Evolutionary conservation across 2,329 filamentous ascomycete species (phyloP).

Genomic region (Fusarium palustre): DNA sequence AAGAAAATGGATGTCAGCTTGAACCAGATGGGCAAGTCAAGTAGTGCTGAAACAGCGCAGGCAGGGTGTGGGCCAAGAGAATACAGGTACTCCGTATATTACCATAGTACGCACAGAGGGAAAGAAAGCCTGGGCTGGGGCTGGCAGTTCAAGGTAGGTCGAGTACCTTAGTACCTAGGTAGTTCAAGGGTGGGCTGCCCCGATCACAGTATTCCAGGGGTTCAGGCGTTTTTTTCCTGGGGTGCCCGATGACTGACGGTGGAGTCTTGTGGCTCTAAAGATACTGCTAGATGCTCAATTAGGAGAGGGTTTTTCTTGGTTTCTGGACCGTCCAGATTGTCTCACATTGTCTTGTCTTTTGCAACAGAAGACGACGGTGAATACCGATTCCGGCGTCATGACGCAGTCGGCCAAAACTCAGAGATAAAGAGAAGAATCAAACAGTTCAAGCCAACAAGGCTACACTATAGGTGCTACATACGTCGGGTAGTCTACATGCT

Average conservation of each 20-base stretch:
- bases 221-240: constrained; percentile 34
- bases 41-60: constrained; percentile 34
- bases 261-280: constrained; percentile 11
- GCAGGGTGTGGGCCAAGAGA: constrained; percentile 16
- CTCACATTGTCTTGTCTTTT: constrained; percentile 25
- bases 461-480: background rate
- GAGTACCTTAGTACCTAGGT: background rate
- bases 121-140: constrained; percentile 14
- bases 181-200: constrained; percentile 27
- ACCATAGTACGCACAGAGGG: background rate
- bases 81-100: background rate
- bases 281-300: constrained; percentile 17
- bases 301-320: constrained; percentile 3
- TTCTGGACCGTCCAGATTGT: constrained; percentile 29
- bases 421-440: background rate
- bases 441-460: constrained; percentile 4
- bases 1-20: constrained; percentile 34
- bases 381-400: background rate
- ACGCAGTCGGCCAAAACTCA: constrained; percentile 10
- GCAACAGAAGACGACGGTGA: background rate
- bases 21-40: constrained; percentile 8
- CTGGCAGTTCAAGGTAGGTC: constrained; percentile 2
- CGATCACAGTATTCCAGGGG: constrained; percentile 31
- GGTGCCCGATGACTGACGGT: constrained; percentile 18
- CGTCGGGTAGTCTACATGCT: background rate